Evolutionary conservation across 2,329 filamentous ascomycete species (phyloP), one percentile per base, ranked within the genome.

Genomic region (Neonectria faginata): DNA sequence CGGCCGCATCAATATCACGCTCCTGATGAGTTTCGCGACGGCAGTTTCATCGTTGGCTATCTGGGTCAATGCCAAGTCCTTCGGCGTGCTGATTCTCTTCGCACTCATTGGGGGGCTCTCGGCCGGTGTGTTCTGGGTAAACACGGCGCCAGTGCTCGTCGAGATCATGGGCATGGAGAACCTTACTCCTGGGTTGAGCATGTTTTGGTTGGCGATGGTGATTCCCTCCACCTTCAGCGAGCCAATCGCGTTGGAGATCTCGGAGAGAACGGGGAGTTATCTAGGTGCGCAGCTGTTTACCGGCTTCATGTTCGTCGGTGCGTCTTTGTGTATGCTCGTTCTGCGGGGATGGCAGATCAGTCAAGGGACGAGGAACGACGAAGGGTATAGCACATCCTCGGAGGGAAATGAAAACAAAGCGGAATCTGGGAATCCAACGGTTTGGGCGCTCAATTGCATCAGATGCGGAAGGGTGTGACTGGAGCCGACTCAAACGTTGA

Each of bases 1-100:
- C 33, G 89, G 89, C 2, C 80, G 88, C 2, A 83, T 92, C 68
- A 91, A 91, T 66, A 87, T 90, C 77, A 87, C 89, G 1, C 79
- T 79, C 1, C 72, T 82, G 9, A 83, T 86, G 77, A 87, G 86
- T 0, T 39, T 69, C 6, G 20, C 69, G 8, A 52, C 54, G 1
- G 63, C 65, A 1, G 45, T 67, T 2, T 6, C 62, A 0, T 44
- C 47, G 0, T 47, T 70, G 1, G 45, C 50, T 1, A 51, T 70
- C 27, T 70, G 68, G 67, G 31, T 63, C 0, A 67, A 66, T 1
- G 57, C 65, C 1, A 61, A 62, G 3, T 57, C 54, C 0, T 65
- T 67, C 18, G 66, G 60, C 0, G 58, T 64, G 1, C 54, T 70
- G 2, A 59, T 67, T 4, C 47, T 64, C 1, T 70, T 64, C 31